These are phyloP conservation scores for Alternaria incomplexa DNA, from an alignment of 2,329 filamentous ascomycete species.

Conservation along the genomic window DNA sequence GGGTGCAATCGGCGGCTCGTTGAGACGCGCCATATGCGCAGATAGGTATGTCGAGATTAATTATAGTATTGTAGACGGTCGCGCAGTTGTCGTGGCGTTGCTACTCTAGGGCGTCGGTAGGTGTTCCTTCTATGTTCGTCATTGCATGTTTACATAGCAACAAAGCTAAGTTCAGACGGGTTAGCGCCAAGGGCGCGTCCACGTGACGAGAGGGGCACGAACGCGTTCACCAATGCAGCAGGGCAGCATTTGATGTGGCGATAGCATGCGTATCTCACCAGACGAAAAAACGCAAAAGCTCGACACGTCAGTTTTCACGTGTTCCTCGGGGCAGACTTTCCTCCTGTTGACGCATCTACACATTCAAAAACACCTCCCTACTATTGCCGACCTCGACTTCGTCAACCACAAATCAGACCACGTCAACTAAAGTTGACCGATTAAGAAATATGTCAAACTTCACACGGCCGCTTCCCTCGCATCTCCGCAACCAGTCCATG, in stretches of 20 bases:
- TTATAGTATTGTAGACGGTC: conserved; percentile 27
- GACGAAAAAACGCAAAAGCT: neutral
- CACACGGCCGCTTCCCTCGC: conserved; percentile 62
- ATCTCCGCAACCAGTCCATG: conserved; percentile 62
- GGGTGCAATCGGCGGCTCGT: conserved; percentile 66
- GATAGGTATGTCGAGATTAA: conserved; percentile 43
- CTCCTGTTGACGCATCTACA: neutral
- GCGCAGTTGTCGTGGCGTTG: conserved; percentile 13
- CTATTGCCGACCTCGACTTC: neutral
- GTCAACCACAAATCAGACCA: neutral
- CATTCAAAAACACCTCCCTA: neutral
- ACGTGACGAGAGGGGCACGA: conserved; percentile 36
- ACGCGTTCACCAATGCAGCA: conserved; percentile 11
- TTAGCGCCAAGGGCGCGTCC: conserved; percentile 12
- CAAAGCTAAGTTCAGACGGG: conserved; percentile 3
- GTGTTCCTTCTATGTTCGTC: conserved; percentile 8
- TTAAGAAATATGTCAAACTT: conserved; percentile 47
- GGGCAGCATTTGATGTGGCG: neutral
- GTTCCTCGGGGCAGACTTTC: too few relatives aligned
- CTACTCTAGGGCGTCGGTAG: neutral
- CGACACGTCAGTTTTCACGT: neutral
- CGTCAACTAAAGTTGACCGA: neutral
- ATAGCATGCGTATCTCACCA: neutral
- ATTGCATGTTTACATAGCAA: conserved; percentile 45
- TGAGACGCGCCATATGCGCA: conserved; percentile 77